phyloP scores from a whole-genome alignment of 1,284 basidiomycete species.

The Ustilago curta region DNA sequence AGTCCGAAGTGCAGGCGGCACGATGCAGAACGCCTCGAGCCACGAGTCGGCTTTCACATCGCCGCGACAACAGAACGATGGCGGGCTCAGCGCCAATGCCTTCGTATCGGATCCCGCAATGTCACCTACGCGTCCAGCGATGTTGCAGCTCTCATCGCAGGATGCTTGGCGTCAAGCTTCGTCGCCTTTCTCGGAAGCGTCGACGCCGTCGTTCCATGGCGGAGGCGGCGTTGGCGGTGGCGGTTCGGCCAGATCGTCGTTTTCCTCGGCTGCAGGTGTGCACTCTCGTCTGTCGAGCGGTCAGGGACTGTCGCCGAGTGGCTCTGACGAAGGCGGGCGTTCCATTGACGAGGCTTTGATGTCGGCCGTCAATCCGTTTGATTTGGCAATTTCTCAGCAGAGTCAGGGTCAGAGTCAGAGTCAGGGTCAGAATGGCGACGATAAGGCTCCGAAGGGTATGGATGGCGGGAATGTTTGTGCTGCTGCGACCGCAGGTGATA shows the following conservation, averaged over 20 bases:
- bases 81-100: neutral
- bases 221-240: constrained; percentile 17
- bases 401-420: constrained; percentile 9
- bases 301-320: constrained; percentile 28
- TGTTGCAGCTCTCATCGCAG: constrained; percentile 20
- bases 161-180: constrained; percentile 46
- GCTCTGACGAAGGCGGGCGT: constrained; percentile 12
- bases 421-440: constrained; percentile 1
- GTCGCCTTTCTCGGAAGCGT: constrained; percentile 47
- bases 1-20: constrained; percentile 5
- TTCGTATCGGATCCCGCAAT: constrained; percentile 10
- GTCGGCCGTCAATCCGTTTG: constrained; percentile 42
- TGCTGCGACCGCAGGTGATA: constrained; percentile 16
- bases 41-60: constrained; percentile 19
- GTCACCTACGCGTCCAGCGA: constrained; percentile 15
- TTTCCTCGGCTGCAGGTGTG: constrained; percentile 35
- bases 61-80: constrained; percentile 12
- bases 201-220: constrained; percentile 37
- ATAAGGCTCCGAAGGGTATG: neutral
- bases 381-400: constrained; percentile 33
- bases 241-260: constrained; percentile 43
- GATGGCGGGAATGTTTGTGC: neutral
- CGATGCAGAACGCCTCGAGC: constrained; percentile 14
- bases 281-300: constrained; percentile 31
- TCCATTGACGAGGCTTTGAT: constrained; percentile 38